Base-by-base conservation (phyloP, 2,329 filamentous ascomycete genomes). In the Elsinoe perseae region DNA sequence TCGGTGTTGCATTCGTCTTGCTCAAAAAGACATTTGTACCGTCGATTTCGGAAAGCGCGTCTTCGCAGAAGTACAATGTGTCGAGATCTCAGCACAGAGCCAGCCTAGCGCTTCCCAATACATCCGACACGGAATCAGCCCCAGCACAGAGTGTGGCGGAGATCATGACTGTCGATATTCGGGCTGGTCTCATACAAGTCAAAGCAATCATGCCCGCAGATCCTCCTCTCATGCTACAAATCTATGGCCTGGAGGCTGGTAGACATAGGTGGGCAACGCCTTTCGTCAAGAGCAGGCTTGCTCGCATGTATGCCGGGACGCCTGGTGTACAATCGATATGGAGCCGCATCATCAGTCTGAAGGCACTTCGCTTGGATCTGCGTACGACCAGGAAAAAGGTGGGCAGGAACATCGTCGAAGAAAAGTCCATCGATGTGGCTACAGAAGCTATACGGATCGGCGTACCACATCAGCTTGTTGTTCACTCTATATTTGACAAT, bases 401-500 rank as follows among this genome's bases (percentile, higher is more conserved):
- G 12, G 63, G 63, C 8, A 68, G 65, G 57, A 79, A 71, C 1
- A 70, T 83, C 43, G 75, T 83, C 1, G 83, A 90, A 25, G 89
- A 95, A 59, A 89, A 83, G 61, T 86, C 91, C 53, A 82, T 96
- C 56, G 93, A 98, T 68, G 71, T 96, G 7, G 83, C 82, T 38
- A 82, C 87, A 0, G 93, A 97, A 62, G 90, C 91, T 8, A 87
- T 96, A 59, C 84, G 93, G 10, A 69, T 97, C 43, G 89, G 86
- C 4, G 84, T 98, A 9, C 93, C 95, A 1, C 90, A 97, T 70
- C 90, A 95, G 64, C 81, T 98, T 63, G 83, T 95, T 21, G 80
- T 97, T 65, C 87, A 93, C 70, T 86, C 85, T 59, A 86, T 98
- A 59, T 87, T 92, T n/a, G 93, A 98, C 72, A 98, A 97, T 65